Evolutionary conservation across 352 stramenopile genomes (phyloP), one percentile per base, ranked within the genome.

Genomic region (Paralagenidium karlingii): DNA sequence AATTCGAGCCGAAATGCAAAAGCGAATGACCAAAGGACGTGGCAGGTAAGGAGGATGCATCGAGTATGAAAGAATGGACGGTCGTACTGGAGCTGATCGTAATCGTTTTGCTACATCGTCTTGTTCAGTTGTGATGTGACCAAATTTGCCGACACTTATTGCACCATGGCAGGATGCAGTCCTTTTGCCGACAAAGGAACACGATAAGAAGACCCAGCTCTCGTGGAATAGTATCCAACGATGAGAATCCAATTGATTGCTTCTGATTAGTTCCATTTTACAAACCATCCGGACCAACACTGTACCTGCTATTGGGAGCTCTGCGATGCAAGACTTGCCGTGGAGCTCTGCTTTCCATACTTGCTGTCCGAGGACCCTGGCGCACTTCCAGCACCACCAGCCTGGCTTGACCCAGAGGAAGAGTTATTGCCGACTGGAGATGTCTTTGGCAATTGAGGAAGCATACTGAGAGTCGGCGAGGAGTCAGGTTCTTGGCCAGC

Each of bases 171-270:
- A 34, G 68, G 74, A 38, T 90, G 74, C 51, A 88, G 70, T 41
- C 77, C 74, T 0, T 88, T 90, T 49, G 77, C 74, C 18, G 77
- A 88, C 56, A 91, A 91, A 51, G 85, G 65, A 12, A 87, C 69
- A 21, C 58, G 69, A 48, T 91, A 20, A 36, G 30, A 16, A 20
- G 19, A 36, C 30, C 30, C n/a, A n/a, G n/a, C n/a, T n/a, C n/a
- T n/a, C n/a, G n/a, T n/a, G n/a, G n/a, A n/a, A n/a, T n/a, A n/a
- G n/a, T n/a, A n/a, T n/a, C n/a, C n/a, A n/a, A n/a, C n/a, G n/a
- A n/a, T n/a, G n/a, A n/a, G n/a, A n/a, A n/a, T n/a, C n/a, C n/a
- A n/a, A n/a, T n/a, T n/a, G n/a, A n/a, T n/a, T n/a, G n/a, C n/a
- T n/a, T n/a, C n/a, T n/a, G n/a, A n/a, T n/a, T n/a, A n/a, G n/a